A percentile compares a stretch with the other conserved stretches of the same genome.
phyloP scores from a whole-genome alignment of 2,329 filamentous ascomycete genomes.

The Dactylellina drechsleri region DNA sequence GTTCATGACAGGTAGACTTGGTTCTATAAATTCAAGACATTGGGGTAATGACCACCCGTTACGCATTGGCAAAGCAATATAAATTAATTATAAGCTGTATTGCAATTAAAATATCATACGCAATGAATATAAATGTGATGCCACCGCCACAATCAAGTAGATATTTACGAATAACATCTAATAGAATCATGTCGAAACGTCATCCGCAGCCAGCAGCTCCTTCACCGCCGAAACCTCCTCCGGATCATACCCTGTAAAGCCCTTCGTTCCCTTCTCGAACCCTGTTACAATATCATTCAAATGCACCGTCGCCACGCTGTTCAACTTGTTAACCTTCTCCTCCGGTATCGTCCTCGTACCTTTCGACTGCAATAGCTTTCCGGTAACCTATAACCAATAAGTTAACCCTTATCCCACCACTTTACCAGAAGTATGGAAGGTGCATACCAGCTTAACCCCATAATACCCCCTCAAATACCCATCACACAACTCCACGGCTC shows the following conservation, averaged over 20 bases:
- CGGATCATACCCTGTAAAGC: constrained; percentile 78
- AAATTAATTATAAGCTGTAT: constrained; percentile 36
- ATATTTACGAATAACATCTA: too few species aligned
- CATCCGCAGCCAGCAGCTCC: constrained; percentile 71
- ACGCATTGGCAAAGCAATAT: too few species aligned
- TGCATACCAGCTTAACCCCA: constrained; percentile 78
- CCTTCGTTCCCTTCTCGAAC: constrained; percentile 69
- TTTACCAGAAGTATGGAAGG: neutral
- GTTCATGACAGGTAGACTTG: too few species aligned
- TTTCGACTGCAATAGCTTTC: constrained; percentile 38
- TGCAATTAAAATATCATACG: constrained; percentile 14
- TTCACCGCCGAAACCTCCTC: constrained; percentile 77
- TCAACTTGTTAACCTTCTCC: constrained; percentile 73
- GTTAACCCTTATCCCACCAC: constrained; percentile 7
- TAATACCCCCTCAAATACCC: constrained; percentile 93
- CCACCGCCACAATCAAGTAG: too few species aligned
- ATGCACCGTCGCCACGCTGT: constrained; percentile 77
- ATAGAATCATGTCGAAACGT: constrained; percentile 33
- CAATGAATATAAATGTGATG: constrained; percentile 1
- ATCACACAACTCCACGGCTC: constrained; percentile 92
- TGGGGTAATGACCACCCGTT: too few species aligned
- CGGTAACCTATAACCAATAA: constrained; percentile 59
- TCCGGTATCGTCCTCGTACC: constrained; percentile 47
- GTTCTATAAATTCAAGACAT: too few species aligned
- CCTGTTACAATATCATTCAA: constrained; percentile 79